Percentiles rank a stretch among this genome's conserved stretches.
phyloP scores from a whole-genome alignment of 2,329 filamentous ascomycete species.

The Fusarium scirpi region DNA sequence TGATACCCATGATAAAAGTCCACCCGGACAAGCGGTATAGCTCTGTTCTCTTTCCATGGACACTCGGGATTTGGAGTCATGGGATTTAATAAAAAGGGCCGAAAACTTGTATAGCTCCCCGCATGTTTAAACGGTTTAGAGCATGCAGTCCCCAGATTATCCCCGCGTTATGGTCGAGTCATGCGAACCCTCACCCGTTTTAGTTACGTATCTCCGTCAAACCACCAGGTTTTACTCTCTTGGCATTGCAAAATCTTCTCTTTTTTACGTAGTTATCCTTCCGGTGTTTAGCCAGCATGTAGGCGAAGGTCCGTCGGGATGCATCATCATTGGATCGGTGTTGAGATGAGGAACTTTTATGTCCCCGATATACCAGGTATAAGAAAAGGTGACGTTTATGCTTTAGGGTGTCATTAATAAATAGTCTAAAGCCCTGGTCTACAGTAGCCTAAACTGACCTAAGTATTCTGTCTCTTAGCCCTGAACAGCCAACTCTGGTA shows the following conservation, averaged over 20 bases:
- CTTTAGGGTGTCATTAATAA: background rate
- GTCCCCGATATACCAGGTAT: background rate
- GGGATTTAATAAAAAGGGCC: slow-evolving; percentile 32
- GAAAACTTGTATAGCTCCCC: slow-evolving; percentile 31
- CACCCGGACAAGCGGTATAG: background rate
- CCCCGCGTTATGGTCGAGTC: slow-evolving; percentile 23
- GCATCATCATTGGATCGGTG: slow-evolving; percentile 8
- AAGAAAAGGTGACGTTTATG: background rate
- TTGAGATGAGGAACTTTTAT: background rate
- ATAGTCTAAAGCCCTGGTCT: background rate
- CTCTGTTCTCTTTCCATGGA: background rate
- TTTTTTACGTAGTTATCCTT: background rate
- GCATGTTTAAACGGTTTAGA: slow-evolving; percentile 35
- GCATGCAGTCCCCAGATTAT: slow-evolving; percentile 37
- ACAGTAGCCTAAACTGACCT: background rate
- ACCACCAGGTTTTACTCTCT: slow-evolving; percentile 12
- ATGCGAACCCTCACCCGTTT: slow-evolving; percentile 9
- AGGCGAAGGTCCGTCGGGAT: background rate
- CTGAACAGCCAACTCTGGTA: background rate
- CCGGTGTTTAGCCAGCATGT: background rate
- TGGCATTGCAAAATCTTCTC: slow-evolving; percentile 5
- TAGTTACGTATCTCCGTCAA: background rate
- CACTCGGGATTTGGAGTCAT: slow-evolving; percentile 25
- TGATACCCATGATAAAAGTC: background rate
- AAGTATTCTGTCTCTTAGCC: background rate